Percentiles rank a stretch among this genome's conserved stretches.
Evolutionary conservation across 2,329 filamentous ascomycete genomes (phyloP).

Genomic region (Colletotrichum liaoningense): DNA sequence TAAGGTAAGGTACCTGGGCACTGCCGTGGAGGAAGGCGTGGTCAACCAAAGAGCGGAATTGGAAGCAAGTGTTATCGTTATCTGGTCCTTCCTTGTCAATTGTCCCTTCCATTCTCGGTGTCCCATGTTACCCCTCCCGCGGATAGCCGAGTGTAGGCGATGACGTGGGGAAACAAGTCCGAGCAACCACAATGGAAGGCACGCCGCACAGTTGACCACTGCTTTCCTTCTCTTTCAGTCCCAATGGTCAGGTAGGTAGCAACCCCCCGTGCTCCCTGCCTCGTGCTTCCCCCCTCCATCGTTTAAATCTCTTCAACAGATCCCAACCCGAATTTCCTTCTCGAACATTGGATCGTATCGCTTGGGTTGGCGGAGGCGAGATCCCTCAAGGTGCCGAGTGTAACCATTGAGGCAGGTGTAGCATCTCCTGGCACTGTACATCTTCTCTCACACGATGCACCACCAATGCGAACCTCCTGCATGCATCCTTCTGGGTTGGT

Average conservation of each 20-base stretch:
- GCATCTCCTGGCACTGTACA: not conserved
- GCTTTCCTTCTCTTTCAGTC: not conserved
- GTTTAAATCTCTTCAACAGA: not conserved
- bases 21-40: too few relatives aligned
- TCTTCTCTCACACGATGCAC: not conserved
- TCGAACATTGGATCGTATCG: conserved; percentile 17
- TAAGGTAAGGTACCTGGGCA: too few relatives aligned
- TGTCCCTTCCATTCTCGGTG: not conserved
- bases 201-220: not conserved
- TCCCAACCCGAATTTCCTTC: not conserved
- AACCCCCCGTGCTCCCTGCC: not conserved
- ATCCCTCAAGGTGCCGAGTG: conserved; percentile 25
- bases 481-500: conserved; percentile 6
- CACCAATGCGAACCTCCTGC: conserved; percentile 1
- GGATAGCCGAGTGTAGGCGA: conserved; percentile 32
- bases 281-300: not conserved
- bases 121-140: conserved; percentile 16
- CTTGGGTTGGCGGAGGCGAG: not conserved
- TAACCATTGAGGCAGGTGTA: conserved; percentile 27
- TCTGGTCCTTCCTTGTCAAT: not conserved
- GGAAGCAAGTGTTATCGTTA: conserved; percentile 25
- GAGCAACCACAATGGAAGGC: not conserved
- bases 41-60: conserved; percentile 18
- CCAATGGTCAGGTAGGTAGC: conserved; percentile 1
- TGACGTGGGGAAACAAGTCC: conserved; percentile 17